Conservation (phyloP, 1,284 basidiomycete genomes). For the Gomphus bonarii region DNA sequence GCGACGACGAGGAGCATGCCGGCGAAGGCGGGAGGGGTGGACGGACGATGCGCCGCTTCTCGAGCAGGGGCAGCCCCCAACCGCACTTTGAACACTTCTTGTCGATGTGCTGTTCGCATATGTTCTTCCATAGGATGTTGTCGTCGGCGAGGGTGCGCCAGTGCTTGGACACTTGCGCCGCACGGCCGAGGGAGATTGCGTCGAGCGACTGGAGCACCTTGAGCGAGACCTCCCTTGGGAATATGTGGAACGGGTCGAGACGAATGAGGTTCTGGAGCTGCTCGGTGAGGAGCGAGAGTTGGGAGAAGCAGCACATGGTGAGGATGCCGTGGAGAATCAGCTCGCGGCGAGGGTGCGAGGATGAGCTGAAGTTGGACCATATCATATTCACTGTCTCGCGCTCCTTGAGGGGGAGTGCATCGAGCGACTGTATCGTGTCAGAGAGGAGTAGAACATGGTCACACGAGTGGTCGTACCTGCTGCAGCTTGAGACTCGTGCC, state of each 20-base stretch:
- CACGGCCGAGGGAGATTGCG: slow-evolving; percentile 89
- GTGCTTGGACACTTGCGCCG: slow-evolving; percentile 82
- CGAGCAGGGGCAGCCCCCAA: slow-evolving; percentile 92
- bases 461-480: slow-evolving; percentile 47
- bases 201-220: slow-evolving; percentile 90
- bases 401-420: slow-evolving; percentile 83
- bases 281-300: slow-evolving; percentile 93
- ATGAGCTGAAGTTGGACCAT: slow-evolving; percentile 96
- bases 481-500: slow-evolving; percentile 90
- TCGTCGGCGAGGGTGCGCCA: slow-evolving; percentile 94
- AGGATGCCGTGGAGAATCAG: slow-evolving; percentile 95
- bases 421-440: slow-evolving; percentile 61
- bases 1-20: slow-evolving; percentile 10
- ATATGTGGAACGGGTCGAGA: slow-evolving; percentile 87
- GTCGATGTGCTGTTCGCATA: slow-evolving; percentile 98
- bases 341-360: slow-evolving; percentile 81
- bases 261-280: slow-evolving; percentile 88
- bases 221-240: slow-evolving; percentile 87
- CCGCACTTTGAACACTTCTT: slow-evolving; percentile 96
- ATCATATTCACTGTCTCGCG: slow-evolving; percentile 85
- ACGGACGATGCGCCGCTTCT: slow-evolving; percentile 43
- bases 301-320: slow-evolving; percentile 99
- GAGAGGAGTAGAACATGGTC: not conserved
- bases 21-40: slow-evolving; percentile 23
- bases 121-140: slow-evolving; percentile 90